Conservation (phyloP, 1,139 yeast genomes). For the Magnusiomyces clavatus region DNA sequence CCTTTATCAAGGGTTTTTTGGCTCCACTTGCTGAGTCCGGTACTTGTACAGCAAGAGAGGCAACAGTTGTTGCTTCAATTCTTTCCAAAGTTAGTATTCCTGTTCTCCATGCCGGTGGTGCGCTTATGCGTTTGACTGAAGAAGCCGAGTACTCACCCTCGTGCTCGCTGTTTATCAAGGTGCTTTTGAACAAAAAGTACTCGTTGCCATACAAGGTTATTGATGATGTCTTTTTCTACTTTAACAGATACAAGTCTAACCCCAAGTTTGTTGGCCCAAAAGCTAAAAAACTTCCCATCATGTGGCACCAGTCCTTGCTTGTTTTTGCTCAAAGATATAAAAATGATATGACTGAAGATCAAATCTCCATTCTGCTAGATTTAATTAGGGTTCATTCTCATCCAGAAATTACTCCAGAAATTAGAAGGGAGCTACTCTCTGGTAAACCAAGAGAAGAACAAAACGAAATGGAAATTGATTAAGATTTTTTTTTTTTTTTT, state of each 20-base stretch:
- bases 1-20: slow-evolving; percentile 91
- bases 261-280: slow-evolving; percentile 13
- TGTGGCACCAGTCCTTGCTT: slow-evolving; percentile 94
- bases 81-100: slow-evolving; percentile 87
- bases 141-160: slow-evolving; percentile 76
- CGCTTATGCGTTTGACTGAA: slow-evolving; percentile 74
- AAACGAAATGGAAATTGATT: slow-evolving; percentile 2
- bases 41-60: slow-evolving; percentile 82
- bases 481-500: too few relatives aligned
- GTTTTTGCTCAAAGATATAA: slow-evolving; percentile 94
- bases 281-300: slow-evolving; percentile 74
- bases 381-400: slow-evolving; percentile 88
- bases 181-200: slow-evolving; percentile 84
- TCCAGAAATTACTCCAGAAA: slow-evolving; percentile 84
- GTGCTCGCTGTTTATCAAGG: slow-evolving; percentile 81
- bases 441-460: slow-evolving; percentile 36
- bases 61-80: slow-evolving; percentile 90
- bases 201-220: slow-evolving; percentile 95
- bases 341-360: slow-evolving; percentile 95
- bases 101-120: slow-evolving; percentile 92
- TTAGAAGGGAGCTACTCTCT: slow-evolving; percentile 84
- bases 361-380: slow-evolving; percentile 85
- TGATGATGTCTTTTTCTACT: slow-evolving; percentile 92
- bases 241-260: slow-evolving; percentile 59
- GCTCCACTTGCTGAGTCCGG: slow-evolving; percentile 68